These are phyloP conservation scores for Talaromyces pinophilus DNA, from an alignment of 2,329 filamentous ascomycete genomes.

Conservation along the genomic window DNA sequence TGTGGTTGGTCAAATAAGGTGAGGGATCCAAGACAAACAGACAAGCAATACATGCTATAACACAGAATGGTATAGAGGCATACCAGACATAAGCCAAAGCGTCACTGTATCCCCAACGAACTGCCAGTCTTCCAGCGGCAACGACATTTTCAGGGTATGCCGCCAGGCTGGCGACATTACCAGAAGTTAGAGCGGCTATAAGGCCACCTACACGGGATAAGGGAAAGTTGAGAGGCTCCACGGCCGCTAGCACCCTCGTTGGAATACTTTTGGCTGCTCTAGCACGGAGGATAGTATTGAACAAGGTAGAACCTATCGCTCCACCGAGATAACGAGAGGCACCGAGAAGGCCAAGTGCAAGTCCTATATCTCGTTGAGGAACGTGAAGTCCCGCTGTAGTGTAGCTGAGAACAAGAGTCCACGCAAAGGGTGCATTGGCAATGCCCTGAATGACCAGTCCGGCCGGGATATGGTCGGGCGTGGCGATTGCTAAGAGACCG, in stretches of 20 bases:
- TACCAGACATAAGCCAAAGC: neutral
- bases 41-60: neutral
- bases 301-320: constrained; percentile 8
- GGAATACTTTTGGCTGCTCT: neutral
- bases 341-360: constrained; percentile 4
- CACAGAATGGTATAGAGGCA: neutral
- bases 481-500: neutral
- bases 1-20: neutral
- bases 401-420: neutral
- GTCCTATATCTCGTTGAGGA: constrained; percentile 13
- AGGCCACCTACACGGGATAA: neutral
- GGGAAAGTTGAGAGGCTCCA: neutral
- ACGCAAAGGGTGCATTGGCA: constrained; percentile 1
- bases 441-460: neutral
- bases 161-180: neutral
- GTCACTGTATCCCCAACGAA: neutral
- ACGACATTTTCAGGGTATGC: neutral
- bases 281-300: constrained; percentile 1
- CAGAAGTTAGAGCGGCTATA: neutral
- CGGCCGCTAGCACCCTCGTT: neutral
- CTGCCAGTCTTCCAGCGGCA: neutral
- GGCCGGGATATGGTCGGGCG: neutral
- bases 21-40: neutral
- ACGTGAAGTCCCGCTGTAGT: constrained; percentile 8
- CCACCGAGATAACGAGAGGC: constrained; percentile 9